Evolutionary conservation across 2,329 filamentous ascomycete genomes (phyloP), one percentile per base, ranked within the genome.

Genomic region (Nemania sp.): DNA sequence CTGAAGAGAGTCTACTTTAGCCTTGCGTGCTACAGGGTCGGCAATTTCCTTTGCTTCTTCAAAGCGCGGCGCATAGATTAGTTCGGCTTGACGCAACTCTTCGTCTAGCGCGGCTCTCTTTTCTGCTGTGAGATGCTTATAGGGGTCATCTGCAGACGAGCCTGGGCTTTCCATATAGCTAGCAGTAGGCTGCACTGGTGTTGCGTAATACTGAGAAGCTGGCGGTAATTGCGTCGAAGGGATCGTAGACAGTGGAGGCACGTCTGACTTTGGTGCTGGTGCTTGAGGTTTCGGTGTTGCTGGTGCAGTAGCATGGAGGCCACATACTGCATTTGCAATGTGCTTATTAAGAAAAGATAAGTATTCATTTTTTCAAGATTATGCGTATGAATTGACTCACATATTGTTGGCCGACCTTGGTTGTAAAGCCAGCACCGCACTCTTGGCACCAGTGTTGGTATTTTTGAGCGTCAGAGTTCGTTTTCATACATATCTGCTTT

Each of bases 391-490:
- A 38, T 22, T 55, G 2, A 74, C 79, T 77, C 64, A 81, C 80
- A 69, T 86, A 86, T 57, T 78, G 68, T 1, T 84, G 72, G 0
- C 83, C 84, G 24, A 78, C 78, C 4, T 73, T 70, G 11, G 81
- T 82, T 1, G 75, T 76, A 52, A 88, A 87, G 1, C 79, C 77
- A 49, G 81, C 78, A 27, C 84, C 84, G 53, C 86, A 88, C 55
- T 81, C 77, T 1, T 77, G 68, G 60, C 86, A 88, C 0, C 78
- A 73, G 22, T 79, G 81, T n/a, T 75, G 78, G 67, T 78, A 80
- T 0, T 78, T 77, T 2, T 70, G 58, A 0, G 73, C 41, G 5
- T 63, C 68, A 0, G 70, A 69, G 0, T 75, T 73, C 8, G 61
- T 65, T 58, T 72, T 76, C 2, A 72, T 74, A 66, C 82, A 83